phyloP scores from a whole-genome alignment of 2,329 filamentous ascomycete species.

The Albifimbria verrucaria region DNA sequence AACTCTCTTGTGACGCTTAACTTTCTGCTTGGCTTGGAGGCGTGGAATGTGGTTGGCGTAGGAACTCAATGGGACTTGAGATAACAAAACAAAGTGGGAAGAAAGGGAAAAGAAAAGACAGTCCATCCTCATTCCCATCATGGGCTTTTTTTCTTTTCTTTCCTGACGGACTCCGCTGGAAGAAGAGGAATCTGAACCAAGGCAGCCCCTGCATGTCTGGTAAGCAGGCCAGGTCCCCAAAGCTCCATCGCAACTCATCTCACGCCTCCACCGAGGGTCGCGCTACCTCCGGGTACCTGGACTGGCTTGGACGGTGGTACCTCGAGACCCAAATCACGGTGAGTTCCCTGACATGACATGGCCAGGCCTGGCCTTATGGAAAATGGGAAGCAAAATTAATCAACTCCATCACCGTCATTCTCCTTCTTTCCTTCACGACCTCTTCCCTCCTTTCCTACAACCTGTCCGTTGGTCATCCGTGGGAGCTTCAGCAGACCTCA shows the following conservation, averaged over 20 bases:
- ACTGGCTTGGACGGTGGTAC: not conserved
- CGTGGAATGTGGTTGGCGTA: slow-evolving; percentile 3
- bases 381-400: no score
- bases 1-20: no score
- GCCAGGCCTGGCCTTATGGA: no score
- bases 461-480: not conserved
- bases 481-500: slow-evolving; percentile 1
- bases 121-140: not conserved
- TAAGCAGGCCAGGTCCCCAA: not conserved
- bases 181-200: not conserved
- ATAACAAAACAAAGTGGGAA: not conserved
- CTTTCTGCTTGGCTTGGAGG: no score
- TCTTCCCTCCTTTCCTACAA: not conserved
- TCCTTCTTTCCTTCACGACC: not conserved
- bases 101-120: not conserved
- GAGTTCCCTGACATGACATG: no score
- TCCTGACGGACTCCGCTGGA: not conserved
- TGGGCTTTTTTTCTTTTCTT: not conserved
- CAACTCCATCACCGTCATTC: not conserved
- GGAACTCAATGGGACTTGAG: not conserved
- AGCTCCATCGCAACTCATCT: not conserved
- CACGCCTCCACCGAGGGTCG: not conserved
- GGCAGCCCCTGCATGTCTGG: not conserved
- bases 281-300: not conserved
- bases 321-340: not conserved